Evolutionary conservation across 176 grass and related monocot species (phyloP).

Genomic region (Avena atlantica): DNA sequence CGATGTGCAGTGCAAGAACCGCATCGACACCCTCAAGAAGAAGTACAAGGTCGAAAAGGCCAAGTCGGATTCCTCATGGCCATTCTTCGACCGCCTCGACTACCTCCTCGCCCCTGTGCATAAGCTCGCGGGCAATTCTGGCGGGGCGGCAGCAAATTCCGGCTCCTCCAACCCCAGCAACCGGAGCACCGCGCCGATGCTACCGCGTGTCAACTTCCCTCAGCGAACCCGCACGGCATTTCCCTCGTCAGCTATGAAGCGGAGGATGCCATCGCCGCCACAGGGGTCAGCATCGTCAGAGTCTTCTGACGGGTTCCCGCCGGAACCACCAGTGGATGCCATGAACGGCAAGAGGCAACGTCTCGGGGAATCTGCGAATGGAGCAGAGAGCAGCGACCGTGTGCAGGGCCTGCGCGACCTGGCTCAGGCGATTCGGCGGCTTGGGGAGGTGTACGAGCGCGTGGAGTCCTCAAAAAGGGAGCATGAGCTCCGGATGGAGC

Average conservation of each 20-base stretch:
- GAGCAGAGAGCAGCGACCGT: conserved; percentile 37
- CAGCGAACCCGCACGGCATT: conserved; percentile 67
- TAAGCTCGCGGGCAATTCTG: conserved; percentile 22
- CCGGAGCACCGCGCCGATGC: conserved; percentile 36
- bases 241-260: conserved; percentile 40
- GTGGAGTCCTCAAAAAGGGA: conserved; percentile 76
- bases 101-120: conserved; percentile 68
- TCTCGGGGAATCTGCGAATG: conserved; percentile 34
- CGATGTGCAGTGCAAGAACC: conserved; percentile 97
- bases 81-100: conserved; percentile 82
- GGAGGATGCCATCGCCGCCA: conserved; percentile 48
- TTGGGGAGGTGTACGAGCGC: conserved; percentile 81
- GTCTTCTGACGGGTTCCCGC: conserved; percentile 93
- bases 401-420: conserved; percentile 62
- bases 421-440: conserved; percentile 61
- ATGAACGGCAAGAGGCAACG: conserved; percentile 63
- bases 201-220: conserved; percentile 63
- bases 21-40: conserved; percentile 99
- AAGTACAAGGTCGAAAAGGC: conserved; percentile 89
- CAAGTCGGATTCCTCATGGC: conserved; percentile 67
- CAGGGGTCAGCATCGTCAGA: conserved; percentile 58
- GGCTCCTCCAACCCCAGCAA: conserved; percentile 33
- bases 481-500: conserved; percentile 82
- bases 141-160: conserved; percentile 10
- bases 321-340: conserved; percentile 44